Evolutionary conservation across 2,329 filamentous ascomycete genomes (phyloP).

Genomic region (Colletotrichum ledebouriae): DNA sequence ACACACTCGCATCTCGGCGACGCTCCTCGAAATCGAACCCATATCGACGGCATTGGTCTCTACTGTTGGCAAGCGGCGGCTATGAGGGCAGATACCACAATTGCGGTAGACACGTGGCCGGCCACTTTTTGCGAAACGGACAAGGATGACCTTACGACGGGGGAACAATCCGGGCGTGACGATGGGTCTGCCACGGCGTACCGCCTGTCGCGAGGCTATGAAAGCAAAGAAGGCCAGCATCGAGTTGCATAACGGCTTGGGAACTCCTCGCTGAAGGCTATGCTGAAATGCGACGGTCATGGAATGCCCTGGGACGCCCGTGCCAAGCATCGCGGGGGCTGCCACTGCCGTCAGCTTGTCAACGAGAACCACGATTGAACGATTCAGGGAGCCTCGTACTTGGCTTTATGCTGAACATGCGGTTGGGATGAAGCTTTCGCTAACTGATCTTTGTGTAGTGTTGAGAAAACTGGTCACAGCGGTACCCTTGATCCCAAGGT

Average conservation of each 20-base stretch:
- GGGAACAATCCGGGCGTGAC: background rate
- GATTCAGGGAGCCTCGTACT: slow-evolving; percentile 19
- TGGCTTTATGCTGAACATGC: background rate
- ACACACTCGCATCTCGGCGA: slow-evolving; percentile 1
- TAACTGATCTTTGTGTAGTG: slow-evolving; percentile 60
- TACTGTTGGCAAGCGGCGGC: background rate
- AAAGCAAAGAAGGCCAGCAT: background rate
- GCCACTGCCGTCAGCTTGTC: slow-evolving; percentile 22
- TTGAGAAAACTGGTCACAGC: slow-evolving; percentile 98
- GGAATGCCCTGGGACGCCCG: slow-evolving; percentile 1
- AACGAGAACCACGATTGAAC: slow-evolving; percentile 3
- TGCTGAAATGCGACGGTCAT: background rate
- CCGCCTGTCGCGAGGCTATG: background rate
- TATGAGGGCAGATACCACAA: background rate
- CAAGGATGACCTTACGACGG: background rate
- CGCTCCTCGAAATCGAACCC: slow-evolving; percentile 16
- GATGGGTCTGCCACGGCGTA: background rate
- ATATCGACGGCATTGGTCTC: background rate
- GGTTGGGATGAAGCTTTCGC: background rate
- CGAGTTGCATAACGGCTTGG: slow-evolving; percentile 4
- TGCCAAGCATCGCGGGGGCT: slow-evolving; percentile 13
- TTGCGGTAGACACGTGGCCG: background rate
- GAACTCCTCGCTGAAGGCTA: slow-evolving; percentile 3
- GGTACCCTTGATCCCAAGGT: slow-evolving; percentile 99
- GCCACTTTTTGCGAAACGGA: slow-evolving; percentile 9